Conservation (phyloP, 208 protist genomes). For the Entamoeba nuttalli region DNA sequence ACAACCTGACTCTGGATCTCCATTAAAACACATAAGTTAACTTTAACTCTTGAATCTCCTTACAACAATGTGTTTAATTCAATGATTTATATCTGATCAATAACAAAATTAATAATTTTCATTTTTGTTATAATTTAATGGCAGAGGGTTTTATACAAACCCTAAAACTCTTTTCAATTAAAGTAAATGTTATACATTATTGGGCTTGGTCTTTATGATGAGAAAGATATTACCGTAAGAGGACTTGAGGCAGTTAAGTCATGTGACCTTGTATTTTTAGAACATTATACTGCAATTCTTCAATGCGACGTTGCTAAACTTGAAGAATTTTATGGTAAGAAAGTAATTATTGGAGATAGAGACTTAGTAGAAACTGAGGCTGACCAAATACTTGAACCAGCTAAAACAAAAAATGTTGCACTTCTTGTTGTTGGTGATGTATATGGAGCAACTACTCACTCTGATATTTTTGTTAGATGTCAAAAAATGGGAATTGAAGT, state of each 20-base stretch:
- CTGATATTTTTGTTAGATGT: constrained; percentile 82
- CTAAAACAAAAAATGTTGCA: constrained; percentile 59
- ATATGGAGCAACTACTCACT: constrained; percentile 94
- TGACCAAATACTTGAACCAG: constrained; percentile 62
- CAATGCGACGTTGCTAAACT: constrained; percentile 34
- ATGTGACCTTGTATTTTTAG: constrained; percentile 79
- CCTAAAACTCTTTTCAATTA: not conserved
- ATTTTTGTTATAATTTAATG: too few relatives aligned
- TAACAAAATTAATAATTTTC: too few relatives aligned
- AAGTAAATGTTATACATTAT: constrained; percentile 64
- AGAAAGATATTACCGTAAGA: constrained; percentile 86
- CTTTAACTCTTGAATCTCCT: too few relatives aligned
- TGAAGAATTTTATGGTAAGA: constrained; percentile 63
- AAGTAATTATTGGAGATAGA: constrained; percentile 72
- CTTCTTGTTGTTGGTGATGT: constrained; percentile 96
- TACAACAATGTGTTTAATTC: too few relatives aligned
- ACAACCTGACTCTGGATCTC: too few relatives aligned
- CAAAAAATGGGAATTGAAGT: constrained; percentile 55
- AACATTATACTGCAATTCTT: constrained; percentile 94
- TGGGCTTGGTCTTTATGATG: constrained; percentile 84
- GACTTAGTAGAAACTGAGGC: constrained; percentile 75
- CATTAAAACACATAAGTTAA: too few relatives aligned
- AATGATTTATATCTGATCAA: too few relatives aligned
- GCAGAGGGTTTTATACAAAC: too few relatives aligned
- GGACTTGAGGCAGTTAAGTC: constrained; percentile 74